phyloP scores from a whole-genome alignment of 23 red algal genomes.

The Gracilaria caudata region DNA sequence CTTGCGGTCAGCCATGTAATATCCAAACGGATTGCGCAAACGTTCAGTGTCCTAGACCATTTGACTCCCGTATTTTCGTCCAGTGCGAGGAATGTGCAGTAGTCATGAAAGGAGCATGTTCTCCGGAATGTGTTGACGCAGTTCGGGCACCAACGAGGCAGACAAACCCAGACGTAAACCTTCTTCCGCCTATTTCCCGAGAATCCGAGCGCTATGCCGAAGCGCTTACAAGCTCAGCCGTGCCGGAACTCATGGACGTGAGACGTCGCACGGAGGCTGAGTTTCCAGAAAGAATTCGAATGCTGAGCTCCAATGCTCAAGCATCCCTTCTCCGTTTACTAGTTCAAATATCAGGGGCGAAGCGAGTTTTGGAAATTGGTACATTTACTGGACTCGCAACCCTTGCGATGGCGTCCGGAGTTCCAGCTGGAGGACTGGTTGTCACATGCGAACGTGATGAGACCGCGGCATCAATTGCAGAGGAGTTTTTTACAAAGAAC shows the following conservation, averaged over 20 bases:
- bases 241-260: slow-evolving; percentile 16
- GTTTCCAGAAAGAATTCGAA: slow-evolving; percentile 68
- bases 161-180: background rate
- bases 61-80: slow-evolving; percentile 76
- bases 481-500: slow-evolving; percentile 43
- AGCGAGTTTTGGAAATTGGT: slow-evolving; percentile 87
- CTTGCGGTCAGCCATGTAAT: slow-evolving; percentile 72
- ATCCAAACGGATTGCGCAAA: slow-evolving; percentile 86
- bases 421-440: slow-evolving; percentile 35
- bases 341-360: slow-evolving; percentile 52
- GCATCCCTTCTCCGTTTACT: slow-evolving; percentile 72
- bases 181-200: background rate
- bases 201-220: slow-evolving; percentile 56
- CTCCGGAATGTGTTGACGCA: slow-evolving; percentile 37
- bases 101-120: slow-evolving; percentile 60
- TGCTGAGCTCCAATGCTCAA: slow-evolving; percentile 80
- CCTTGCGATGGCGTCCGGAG: slow-evolving; percentile 77
- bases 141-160: background rate
- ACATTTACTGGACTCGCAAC: slow-evolving; percentile 95
- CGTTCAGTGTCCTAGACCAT: slow-evolving; percentile 74
- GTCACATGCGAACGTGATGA: slow-evolving; percentile 83
- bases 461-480: slow-evolving; percentile 60
- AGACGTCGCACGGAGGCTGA: slow-evolving; percentile 23
- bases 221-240: slow-evolving; percentile 2
- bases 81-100: slow-evolving; percentile 83